Evolutionary conservation across 2,329 filamentous ascomycete genomes (phyloP), one percentile per base, ranked within the genome.

Genomic region (Coleophoma crateriformis): DNA sequence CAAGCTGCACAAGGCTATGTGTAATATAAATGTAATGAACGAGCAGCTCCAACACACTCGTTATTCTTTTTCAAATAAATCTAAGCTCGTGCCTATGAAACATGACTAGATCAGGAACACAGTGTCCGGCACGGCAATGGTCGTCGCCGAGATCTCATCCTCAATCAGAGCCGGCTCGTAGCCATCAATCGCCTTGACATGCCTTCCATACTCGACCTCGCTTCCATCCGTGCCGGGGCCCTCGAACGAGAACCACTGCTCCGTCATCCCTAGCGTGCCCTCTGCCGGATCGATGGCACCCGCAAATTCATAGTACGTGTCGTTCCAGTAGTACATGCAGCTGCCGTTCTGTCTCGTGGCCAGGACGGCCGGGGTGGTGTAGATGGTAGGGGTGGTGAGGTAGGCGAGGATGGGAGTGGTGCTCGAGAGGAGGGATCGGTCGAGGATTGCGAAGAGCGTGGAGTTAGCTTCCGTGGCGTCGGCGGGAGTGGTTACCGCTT

Each of bases 161-260:
- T 54, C 19, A 2, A 56, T 37, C 13, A 59, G 22, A 14, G 52
- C 46, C 42, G 57, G 57, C 20, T 58, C 57, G 49, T 59, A 59
- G 3, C 57, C 57, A 52, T 57, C 57, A 14, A 58, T 27, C 35
- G 56, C 57, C 35, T 53, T 53, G 3, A 58, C 56, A 52, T 58
- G 51, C 35, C 57, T 58, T 20, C 55, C 57, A 51, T 54, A 59
- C 10, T 14, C 45, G 17, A 43, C 49, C 15, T 32, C 19, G 1
- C 27, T 46, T 14, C 53, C 53, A 19, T 39, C 47, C 3, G 34
- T 34, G 7, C 47, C 17, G 2, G 46, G 41, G 1, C 55, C 51
- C 8, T 20, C 8, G 7, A 45, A 58, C 7, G 53, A 54, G 20
- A 51, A 58, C 56, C 56, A 58, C 46, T 58, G 58, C 33, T 60